Evolutionary conservation across 2,329 filamentous ascomycete genomes (phyloP).

Genomic region (Scedosporium aurantiacum): DNA sequence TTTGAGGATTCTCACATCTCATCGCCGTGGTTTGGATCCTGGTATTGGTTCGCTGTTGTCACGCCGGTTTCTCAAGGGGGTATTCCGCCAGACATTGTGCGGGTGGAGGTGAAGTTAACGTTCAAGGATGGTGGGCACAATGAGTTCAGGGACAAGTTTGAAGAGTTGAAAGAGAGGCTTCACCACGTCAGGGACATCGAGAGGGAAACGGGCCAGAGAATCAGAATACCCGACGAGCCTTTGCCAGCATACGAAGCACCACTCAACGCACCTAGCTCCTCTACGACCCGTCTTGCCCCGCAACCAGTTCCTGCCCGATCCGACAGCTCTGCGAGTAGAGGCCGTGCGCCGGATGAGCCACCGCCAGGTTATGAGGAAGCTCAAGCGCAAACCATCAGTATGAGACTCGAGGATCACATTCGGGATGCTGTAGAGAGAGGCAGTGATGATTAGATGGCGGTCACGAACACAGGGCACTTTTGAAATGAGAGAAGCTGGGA

Average conservation of each 20-base stretch:
- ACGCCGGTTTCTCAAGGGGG: constrained; percentile 75
- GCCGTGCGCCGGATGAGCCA: constrained; percentile 54
- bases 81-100: constrained; percentile 61
- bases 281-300: background rate
- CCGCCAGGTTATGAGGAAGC: constrained; percentile 89
- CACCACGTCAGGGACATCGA: constrained; percentile 70
- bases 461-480: background rate
- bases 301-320: constrained; percentile 14
- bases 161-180: constrained; percentile 72
- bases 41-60: constrained; percentile 74
- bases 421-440: constrained; percentile 61
- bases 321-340: constrained; percentile 25
- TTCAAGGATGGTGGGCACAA: constrained; percentile 95
- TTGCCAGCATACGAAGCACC: constrained; percentile 74
- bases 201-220: constrained; percentile 51
- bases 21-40: constrained; percentile 85
- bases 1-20: constrained; percentile 77
- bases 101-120: constrained; percentile 70
- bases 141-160: constrained; percentile 76
- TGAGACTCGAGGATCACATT: constrained; percentile 56
- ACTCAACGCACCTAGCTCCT: constrained; percentile 18
- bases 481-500: background rate
- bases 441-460: constrained; percentile 13
- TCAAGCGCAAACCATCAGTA: constrained; percentile 57
- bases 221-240: constrained; percentile 69